phyloP scores from a whole-genome alignment of 2,329 filamentous ascomycete genomes.

The Chalaropsis thielavioides region DNA sequence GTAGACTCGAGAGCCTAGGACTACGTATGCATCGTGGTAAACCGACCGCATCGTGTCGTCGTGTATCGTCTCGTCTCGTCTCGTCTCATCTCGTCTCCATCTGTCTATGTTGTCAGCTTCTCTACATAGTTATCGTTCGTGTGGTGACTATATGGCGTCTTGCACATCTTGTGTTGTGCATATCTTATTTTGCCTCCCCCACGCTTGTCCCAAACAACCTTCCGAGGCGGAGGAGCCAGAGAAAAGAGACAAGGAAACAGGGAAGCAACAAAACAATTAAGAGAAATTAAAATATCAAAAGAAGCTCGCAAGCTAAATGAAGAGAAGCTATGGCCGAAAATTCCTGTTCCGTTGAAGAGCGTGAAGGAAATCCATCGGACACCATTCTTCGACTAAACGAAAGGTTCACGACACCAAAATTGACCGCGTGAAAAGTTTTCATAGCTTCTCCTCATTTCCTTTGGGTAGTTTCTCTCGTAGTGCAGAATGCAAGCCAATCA shows the following conservation, averaged over 20 bases:
- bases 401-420: not conserved
- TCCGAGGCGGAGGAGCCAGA: not conserved
- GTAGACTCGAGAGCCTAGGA: not conserved
- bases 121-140: no score
- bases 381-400: not conserved
- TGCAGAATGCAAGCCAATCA: not conserved
- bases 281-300: not conserved
- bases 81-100: no score
- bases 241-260: not conserved
- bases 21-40: not conserved
- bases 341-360: not conserved
- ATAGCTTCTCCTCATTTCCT: not conserved
- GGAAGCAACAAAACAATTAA: not conserved
- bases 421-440: not conserved
- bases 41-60: not conserved
- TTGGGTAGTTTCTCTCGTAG: not conserved
- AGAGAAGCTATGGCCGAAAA: not conserved
- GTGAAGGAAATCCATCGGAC: not conserved
- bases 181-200: not conserved
- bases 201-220: not conserved
- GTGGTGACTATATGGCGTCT: not conserved
- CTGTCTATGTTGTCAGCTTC: no score
- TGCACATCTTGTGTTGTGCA: not conserved
- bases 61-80: no score
- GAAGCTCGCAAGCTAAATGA: not conserved